phyloP scores from a whole-genome alignment of 371 early-diverging fungal genomes.

The Lichtheimia hyalospora region DNA sequence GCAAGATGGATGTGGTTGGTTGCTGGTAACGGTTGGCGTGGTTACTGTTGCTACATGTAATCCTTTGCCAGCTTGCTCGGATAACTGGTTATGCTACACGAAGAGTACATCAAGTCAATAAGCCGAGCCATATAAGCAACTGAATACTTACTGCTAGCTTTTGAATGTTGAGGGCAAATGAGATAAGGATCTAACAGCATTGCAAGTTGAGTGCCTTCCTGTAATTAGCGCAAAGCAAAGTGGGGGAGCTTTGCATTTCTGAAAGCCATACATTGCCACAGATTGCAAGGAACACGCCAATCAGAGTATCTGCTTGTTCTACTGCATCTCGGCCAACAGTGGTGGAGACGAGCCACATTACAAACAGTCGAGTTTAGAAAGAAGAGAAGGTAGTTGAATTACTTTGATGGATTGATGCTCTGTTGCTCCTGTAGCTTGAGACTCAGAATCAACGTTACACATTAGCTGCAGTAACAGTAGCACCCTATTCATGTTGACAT shows the following conservation, averaged over 20 bases:
- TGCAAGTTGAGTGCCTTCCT: background rate
- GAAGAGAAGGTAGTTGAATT: too few species aligned
- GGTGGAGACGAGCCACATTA: background rate
- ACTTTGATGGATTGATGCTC: too few species aligned
- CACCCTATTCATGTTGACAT: too few species aligned
- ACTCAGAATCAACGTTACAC: too few species aligned
- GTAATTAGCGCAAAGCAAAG: background rate
- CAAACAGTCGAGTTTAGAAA: background rate
- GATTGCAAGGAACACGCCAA: slow-evolving; percentile 22
- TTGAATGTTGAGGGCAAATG: slow-evolving; percentile 21
- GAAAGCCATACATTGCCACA: slow-evolving; percentile 23
- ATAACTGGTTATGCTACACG: slow-evolving; percentile 15
- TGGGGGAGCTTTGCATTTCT: background rate
- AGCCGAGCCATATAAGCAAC: background rate
- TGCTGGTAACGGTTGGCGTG: background rate
- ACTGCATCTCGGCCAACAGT: slow-evolving; percentile 5
- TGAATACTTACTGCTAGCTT: slow-evolving; percentile 20
- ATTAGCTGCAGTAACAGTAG: too few species aligned
- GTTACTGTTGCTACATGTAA: background rate
- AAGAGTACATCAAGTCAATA: background rate
- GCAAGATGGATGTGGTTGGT: slow-evolving; percentile 11
- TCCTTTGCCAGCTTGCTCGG: background rate
- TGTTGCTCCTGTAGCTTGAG: too few species aligned
- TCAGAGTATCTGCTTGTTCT: slow-evolving; percentile 15
- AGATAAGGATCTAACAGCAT: slow-evolving; percentile 16